These are phyloP conservation scores for Sideroxylon spinosum DNA, from an alignment of 179 eudicot species.

Conservation along the genomic window DNA sequence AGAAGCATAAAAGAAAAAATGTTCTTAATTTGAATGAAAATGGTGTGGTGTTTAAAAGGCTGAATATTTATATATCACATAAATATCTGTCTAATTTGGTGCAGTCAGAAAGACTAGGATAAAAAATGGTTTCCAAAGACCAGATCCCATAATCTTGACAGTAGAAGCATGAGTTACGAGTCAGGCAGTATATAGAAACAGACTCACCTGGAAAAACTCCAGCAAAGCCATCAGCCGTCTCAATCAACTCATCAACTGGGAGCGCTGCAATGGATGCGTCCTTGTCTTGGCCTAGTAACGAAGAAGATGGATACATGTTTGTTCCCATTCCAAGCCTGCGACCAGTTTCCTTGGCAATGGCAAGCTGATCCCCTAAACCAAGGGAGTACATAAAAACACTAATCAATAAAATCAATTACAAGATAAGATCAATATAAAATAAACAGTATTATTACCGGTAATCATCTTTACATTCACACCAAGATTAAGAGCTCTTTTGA, in stretches of 20 bases:
- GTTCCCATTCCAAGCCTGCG: constrained; percentile 79
- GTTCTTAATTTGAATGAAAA: too few relatives aligned
- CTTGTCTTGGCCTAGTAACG: constrained; percentile 54
- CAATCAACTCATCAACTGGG: constrained; percentile 67
- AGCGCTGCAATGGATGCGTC: constrained; percentile 47
- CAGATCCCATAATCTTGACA: background rate
- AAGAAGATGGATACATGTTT: constrained; percentile 66
- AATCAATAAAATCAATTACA: background rate
- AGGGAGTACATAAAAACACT: background rate
- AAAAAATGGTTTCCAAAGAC: background rate
- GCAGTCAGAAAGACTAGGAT: background rate
- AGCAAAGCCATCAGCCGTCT: constrained; percentile 76
- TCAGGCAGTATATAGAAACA: background rate
- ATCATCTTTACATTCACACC: constrained; percentile 86
- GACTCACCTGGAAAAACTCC: constrained; percentile 65
- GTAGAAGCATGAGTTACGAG: background rate
- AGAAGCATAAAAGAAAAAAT: too few relatives aligned
- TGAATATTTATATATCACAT: too few relatives aligned
- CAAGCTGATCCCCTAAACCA: constrained; percentile 62
- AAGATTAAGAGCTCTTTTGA: constrained; percentile 75
- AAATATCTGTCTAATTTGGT: background rate
- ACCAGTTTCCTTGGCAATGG: constrained; percentile 73
- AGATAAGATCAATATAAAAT: background rate
- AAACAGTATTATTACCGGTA: constrained; percentile 38
- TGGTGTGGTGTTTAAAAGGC: too few relatives aligned